Evolutionary conservation across 495 filamentous ascomycete genomes (phyloP), one percentile per base, ranked within the genome.

Genomic region (Copromyces sp.): DNA sequence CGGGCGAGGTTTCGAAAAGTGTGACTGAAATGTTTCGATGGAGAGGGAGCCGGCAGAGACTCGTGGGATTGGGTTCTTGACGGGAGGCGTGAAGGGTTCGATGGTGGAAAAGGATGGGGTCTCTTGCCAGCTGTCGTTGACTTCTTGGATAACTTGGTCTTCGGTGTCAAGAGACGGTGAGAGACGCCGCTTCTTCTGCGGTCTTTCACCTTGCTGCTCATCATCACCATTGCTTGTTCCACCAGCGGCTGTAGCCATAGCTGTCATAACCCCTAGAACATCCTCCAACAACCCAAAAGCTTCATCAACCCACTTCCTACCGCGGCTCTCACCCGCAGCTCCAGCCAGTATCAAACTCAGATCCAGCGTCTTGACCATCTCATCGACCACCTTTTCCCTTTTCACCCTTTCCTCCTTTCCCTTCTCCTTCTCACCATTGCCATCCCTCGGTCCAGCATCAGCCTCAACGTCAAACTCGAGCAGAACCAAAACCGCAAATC

Each of bases 321-420:
- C 87, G 12, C 85, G 76, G 5, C 39, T 47, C 38, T 77, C 65
- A 3, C 86, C 79, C 4, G 89, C 88, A 0, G 89, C 92, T 0
- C 94, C 95, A 32, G 93, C 87, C 79, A 97, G 89, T 68, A 97
- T 95, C 68, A 95, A 77, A 0, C 93, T 91, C 78, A 90, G 90
- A 74, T 99, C 95, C 0, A 97, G 86, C 3, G 84, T 80, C 69
- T 86, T 82, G 32, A 97, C 85, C n/a, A 90, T 83, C 14, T 83
- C 80, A 24, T 80, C 79, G 9, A 84, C 65, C 17, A 4, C 8
- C 37, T 3, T 44, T 9, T 29, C 41, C 24, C 42, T 68, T 17
- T 40, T 38, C 14, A 3, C 9, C 6, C 16, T 40, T 69, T 37
- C 9, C 37, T 17, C 53, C 40, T 59, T 73, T 73, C 39, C 71